Conservation (phyloP, 176 grass and related monocot species). For the Cocos nucifera region DNA sequence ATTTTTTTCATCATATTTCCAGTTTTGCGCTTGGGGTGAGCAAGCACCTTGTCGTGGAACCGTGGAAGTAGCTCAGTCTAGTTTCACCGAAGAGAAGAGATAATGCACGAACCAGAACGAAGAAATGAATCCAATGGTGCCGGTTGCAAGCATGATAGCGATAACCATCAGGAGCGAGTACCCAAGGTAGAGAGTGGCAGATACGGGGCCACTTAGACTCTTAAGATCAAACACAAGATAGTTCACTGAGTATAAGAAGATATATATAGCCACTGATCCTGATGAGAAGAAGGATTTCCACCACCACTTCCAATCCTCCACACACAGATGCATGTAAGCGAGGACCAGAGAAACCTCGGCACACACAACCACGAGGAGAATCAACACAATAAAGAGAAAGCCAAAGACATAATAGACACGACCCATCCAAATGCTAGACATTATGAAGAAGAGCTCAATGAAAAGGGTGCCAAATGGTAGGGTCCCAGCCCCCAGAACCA, state of each 20-base stretch:
- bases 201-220: constrained; percentile 34
- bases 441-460: constrained; percentile 51
- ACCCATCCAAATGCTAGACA: constrained; percentile 50
- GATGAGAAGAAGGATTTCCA: constrained; percentile 52
- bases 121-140: constrained; percentile 41
- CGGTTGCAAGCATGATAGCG: constrained; percentile 41
- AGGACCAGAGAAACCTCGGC: constrained; percentile 41
- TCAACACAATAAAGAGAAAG: constrained; percentile 34
- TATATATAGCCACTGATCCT: constrained; percentile 42
- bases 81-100: constrained; percentile 40
- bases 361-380: constrained; percentile 36
- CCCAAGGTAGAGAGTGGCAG: constrained; percentile 36
- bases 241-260: constrained; percentile 42
- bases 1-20: no score
- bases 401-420: constrained; percentile 46
- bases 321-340: constrained; percentile 51
- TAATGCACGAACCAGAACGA: constrained; percentile 39
- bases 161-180: constrained; percentile 41
- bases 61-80: constrained; percentile 18
- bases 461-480: constrained; percentile 50
- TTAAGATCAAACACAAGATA: constrained; percentile 40
- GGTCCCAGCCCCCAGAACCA: constrained; percentile 36
- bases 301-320: constrained; percentile 49
- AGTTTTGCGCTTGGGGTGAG: neutral
- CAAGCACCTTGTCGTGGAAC: neutral